Conservation (phyloP, 2,329 filamentous ascomycete species). For the Cladosporium phlei region DNA sequence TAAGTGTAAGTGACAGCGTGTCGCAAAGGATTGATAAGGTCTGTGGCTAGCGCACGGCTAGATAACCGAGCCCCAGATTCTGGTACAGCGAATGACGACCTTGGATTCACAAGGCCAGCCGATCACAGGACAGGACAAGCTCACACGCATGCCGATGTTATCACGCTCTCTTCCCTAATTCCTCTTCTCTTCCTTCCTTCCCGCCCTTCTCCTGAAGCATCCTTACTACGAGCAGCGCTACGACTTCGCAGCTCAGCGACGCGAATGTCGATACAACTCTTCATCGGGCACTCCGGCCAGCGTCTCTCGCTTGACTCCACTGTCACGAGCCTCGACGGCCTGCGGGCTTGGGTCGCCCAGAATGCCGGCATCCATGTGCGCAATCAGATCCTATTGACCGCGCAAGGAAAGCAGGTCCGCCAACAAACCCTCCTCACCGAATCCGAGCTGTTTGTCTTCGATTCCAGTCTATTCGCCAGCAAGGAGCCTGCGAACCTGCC, state of each 20-base stretch:
- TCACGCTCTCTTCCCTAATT: background rate
- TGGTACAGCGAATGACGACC: too few species aligned
- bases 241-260: slow-evolving; percentile 6
- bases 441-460: slow-evolving; percentile 90
- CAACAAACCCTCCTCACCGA: slow-evolving; percentile 74
- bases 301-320: slow-evolving; percentile 73
- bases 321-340: slow-evolving; percentile 73
- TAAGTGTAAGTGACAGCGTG: too few species aligned
- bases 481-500: slow-evolving; percentile 17
- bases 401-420: slow-evolving; percentile 78
- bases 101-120: too few species aligned
- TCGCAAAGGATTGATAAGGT: too few species aligned
- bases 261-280: slow-evolving; percentile 83
- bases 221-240: slow-evolving; percentile 5
- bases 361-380: slow-evolving; percentile 68
- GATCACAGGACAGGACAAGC: too few species aligned
- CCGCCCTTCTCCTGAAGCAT: background rate
- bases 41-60: too few species aligned
- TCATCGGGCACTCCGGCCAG: slow-evolving; percentile 89
- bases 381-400: slow-evolving; percentile 82
- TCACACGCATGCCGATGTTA: too few species aligned
- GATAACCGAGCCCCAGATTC: too few species aligned
- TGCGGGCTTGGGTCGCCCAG: slow-evolving; percentile 74
- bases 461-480: slow-evolving; percentile 51
- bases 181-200: background rate